Evolutionary conservation across 176 grass and related monocot species (phyloP), one percentile per base, ranked within the genome.

Genomic region (Cenchrus americanus): DNA sequence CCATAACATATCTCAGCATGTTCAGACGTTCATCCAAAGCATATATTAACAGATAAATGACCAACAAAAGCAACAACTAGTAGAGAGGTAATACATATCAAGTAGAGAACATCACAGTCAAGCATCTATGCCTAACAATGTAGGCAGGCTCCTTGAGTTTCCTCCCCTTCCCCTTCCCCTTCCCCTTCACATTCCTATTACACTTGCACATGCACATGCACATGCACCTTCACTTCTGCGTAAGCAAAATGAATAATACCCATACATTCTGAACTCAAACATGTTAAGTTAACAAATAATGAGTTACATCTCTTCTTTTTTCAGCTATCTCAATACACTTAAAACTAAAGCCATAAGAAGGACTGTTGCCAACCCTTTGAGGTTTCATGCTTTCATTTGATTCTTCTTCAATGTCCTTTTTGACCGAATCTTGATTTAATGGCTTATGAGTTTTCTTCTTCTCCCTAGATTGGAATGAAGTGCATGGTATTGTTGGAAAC

Each of bases 281-380:
- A 13, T n/a, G 30, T 34, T 24, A 91, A 52, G 7, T 32, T 21
- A 83, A 58, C 32, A 76, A 73, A 8, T 18, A 69, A 69, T 76
- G 73, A 74, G 63, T 70, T 76, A 89, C 90, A 86, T 92, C 86
- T 83, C 84, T 89, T 80, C 86, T 89, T 83, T 92, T 92, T n/a
- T n/a, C n/a, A 83, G 90, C 90, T 75, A 86, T 89, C 83, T 92
- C 86, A 2, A 89, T 80, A n/a, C 90, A 92, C 73, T 92, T 92
- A 81, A 92, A 92, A 34, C 79, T 85, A 88, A 92, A 92, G 4
- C 90, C 90, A 80, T 89, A 92, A 51, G 79, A 27, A 43, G 86
- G 90, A 60, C 82, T 82, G 62, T 72, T 50, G 23, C 78, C 86
- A 47, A 89, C 72, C n/a, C 79, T 88, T 62, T 82, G 83, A 83